Base-by-base conservation (phyloP, 148 eudicot genomes). In the Rhododendron griersonianum region DNA sequence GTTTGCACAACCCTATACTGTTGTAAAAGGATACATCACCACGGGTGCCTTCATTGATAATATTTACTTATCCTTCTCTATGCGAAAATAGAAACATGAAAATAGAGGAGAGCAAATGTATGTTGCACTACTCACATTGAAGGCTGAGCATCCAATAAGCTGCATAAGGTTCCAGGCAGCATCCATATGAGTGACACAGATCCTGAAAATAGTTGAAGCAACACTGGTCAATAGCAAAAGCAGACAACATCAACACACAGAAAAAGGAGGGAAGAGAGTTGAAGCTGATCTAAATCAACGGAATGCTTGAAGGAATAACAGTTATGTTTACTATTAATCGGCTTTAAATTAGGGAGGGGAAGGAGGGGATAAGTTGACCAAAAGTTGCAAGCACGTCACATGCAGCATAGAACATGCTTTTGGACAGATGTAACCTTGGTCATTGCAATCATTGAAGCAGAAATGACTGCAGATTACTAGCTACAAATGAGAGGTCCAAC, bases 151-250 rank as follows among this genome's bases (percentile, higher is more conserved):
- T 84, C 93, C 96, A 86, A 91, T 75, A 82, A 89, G 89, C 84
- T 93, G 96, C 92, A 95, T 85, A 65, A 95, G 90, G 79, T 89
- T 89, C 92, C 94, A 91, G 10, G 93, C 89, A 53, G 91, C 90
- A 88, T 91, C 95, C 91, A 94, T 91, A 90, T 89, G 89, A 81
- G 90, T 81, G 86, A 92, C 90, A 88, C 95, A 91, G 63, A 87
- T 85, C 96, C 98, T 96, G 88, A 25, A 45, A 85, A 86, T 78
- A 39, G n/a, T 82, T 23, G 13, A 57, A 65, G 25, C n/a, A 47
- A 65, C 39, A 77, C 23, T 8, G 71, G 41, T 53, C 35, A 50
- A 85, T 25, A 39, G 76, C 81, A 25, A 53, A 84, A 11, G 45
- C 33, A 83, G 47, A n/a, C 55, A 83, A 39, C 78, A 83, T 75